Base-by-base conservation (phyloP, 495 filamentous ascomycete species). In the Podospora comata region DNA sequence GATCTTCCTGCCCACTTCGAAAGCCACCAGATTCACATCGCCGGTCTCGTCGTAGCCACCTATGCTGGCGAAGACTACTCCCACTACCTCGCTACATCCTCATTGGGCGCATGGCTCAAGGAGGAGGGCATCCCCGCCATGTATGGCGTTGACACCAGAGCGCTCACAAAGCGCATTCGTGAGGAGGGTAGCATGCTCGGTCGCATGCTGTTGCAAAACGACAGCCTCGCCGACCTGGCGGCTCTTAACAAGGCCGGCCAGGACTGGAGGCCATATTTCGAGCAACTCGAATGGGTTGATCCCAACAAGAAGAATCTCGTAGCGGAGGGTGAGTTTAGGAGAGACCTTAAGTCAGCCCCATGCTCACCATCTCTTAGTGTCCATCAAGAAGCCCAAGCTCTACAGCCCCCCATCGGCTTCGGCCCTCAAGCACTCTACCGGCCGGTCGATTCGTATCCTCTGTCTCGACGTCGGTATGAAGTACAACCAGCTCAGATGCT, bases 391-490 rank as follows among this genome's bases (percentile, higher is more conserved):
- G 67, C 90, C 94, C 48, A 90, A 90, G 72, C 85, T 97, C 7
- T 97, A 92, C 80, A 84, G 87, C 56, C 94, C 95, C 26, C 81
- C 84, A 28, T 83, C 84, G 18, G 81, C 85, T 53, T 79, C 84
- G 65, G 83, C 78, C 67, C 87, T 91, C 57, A 91, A 91, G 75
- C 93, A 97, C 78, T 91, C 92, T 16, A 94, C 92, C 27, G 94
- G 95, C 30, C 91, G 93, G 62, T 82, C 88, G 56, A 82, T 97
- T 64, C 91, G 93, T 70, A 88, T 99, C 59, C 83, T 99, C 34
- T 96, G 92, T 75, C 84, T 99, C 66, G 95, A 99, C 80, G 94
- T 99, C 65, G 95, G 95, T 71, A 86, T 97, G 82, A 99, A 99
- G 79, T 96, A 90, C 81, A 99, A 97, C 81, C 95, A 99, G 82